Conservation (phyloP, 2,329 filamentous ascomycete species). For the Phialemonium atrogriseum region DNA sequence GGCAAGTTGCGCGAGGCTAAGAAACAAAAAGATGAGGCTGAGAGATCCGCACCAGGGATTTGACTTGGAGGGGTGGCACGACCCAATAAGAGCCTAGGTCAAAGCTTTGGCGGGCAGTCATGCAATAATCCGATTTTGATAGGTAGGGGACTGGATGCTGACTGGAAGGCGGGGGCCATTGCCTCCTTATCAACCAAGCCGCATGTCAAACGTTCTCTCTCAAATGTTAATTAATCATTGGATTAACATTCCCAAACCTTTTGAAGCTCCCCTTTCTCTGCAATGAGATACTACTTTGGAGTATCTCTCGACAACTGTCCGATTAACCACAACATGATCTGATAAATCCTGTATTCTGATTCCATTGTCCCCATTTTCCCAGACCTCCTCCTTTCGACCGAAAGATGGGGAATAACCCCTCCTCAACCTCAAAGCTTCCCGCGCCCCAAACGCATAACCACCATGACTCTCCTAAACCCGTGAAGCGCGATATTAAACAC, state of each 20-base stretch:
- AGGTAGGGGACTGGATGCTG: too few species aligned
- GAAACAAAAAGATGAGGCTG: conserved; percentile 3
- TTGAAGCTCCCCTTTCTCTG: too few species aligned
- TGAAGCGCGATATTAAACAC: conserved; percentile 38
- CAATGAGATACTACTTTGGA: not conserved
- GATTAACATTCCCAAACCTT: too few species aligned
- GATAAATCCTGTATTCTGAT: not conserved
- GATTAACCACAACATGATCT: conserved; percentile 3
- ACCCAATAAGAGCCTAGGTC: too few species aligned
- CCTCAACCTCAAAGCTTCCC: conserved; percentile 20
- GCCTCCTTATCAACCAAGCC: not conserved
- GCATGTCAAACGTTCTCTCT: too few species aligned
- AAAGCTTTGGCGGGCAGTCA: too few species aligned
- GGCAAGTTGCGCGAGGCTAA: conserved; percentile 2
- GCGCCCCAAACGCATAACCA: conserved; percentile 8
- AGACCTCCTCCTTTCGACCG: not conserved
- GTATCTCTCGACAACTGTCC: conserved; percentile 1
- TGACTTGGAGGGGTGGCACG: too few species aligned
- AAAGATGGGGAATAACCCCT: conserved; percentile 28
- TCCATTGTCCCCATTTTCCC: too few species aligned
- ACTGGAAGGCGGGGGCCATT: not conserved
- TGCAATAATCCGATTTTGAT: too few species aligned
- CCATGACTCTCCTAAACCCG: conserved; percentile 14
- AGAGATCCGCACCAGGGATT: too few species aligned
- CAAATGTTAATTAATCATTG: too few species aligned